These are phyloP conservation scores for Amauroascus niger DNA, from an alignment of 2,329 filamentous ascomycete species.

Conservation along the genomic window DNA sequence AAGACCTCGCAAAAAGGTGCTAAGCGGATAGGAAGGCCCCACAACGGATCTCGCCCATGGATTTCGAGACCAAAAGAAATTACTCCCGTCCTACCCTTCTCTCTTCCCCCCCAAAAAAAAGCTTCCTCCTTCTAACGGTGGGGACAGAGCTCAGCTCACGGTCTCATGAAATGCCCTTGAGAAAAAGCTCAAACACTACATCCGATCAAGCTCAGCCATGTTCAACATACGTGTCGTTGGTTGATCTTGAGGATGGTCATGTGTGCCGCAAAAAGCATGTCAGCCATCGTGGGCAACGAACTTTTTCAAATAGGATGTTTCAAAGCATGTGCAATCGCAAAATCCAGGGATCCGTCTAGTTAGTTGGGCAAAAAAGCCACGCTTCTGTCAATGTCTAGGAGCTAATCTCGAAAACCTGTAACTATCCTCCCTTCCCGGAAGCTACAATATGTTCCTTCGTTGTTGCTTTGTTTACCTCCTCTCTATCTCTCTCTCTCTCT, in stretches of 20 bases:
- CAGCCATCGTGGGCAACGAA: neutral
- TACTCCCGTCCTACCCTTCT: neutral
- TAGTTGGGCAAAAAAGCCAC: no score
- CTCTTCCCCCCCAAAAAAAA: neutral
- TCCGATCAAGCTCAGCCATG: neutral
- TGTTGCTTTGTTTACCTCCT: no score
- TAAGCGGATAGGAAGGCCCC: neutral
- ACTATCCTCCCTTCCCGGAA: no score
- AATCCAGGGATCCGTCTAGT: neutral
- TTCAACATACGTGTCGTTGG: neutral
- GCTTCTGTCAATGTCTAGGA: neutral
- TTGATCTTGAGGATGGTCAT: neutral
- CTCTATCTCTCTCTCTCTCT: no score
- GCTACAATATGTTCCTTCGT: no score
- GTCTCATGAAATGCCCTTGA: no score
- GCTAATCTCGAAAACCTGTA: neutral
- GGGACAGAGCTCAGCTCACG: neutral
- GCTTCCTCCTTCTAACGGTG: neutral
- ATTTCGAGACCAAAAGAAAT: neutral
- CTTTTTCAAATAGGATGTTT: neutral
- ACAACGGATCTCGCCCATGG: slow-evolving; percentile 9
- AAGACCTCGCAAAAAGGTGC: neutral
- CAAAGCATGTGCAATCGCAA: slow-evolving; percentile 1
- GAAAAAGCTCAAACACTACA: neutral
- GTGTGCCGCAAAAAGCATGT: neutral